phyloP scores from a whole-genome alignment of 2,329 filamentous ascomycete genomes.

The Cercospora berteroae region DNA sequence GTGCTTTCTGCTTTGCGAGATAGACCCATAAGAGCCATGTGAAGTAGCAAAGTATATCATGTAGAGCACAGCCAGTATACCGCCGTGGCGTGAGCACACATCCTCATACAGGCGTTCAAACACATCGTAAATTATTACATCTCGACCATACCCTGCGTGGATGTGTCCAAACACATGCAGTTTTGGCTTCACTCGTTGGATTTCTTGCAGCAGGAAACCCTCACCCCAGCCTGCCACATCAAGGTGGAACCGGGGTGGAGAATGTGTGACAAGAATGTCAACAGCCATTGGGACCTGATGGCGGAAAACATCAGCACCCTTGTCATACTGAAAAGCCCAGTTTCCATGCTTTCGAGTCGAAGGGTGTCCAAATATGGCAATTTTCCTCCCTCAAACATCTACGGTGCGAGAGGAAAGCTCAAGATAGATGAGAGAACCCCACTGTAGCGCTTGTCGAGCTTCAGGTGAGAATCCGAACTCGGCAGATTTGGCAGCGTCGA shows the following conservation, averaged over 20 bases:
- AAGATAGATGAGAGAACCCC: slow-evolving; percentile 40
- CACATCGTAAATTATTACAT: slow-evolving; percentile 67
- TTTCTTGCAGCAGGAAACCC: slow-evolving; percentile 22
- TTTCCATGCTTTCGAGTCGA: slow-evolving; percentile 63
- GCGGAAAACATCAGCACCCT: slow-evolving; percentile 30
- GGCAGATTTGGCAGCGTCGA: slow-evolving; percentile 13
- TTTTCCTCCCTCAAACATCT: slow-evolving; percentile 56
- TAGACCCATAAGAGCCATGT: background rate
- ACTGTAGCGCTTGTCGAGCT: slow-evolving; percentile 29
- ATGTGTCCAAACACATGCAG: slow-evolving; percentile 44
- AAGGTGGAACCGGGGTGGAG: slow-evolving; percentile 40
- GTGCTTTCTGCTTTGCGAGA: background rate
- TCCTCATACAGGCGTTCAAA: slow-evolving; percentile 67
- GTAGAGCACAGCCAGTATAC: background rate
- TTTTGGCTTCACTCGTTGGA: slow-evolving; percentile 36
- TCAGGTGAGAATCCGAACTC: slow-evolving; percentile 18
- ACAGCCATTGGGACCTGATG: slow-evolving; percentile 23
- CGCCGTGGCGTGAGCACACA: background rate
- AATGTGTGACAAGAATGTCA: slow-evolving; percentile 45
- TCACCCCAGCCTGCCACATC: slow-evolving; percentile 39
- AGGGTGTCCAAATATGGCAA: slow-evolving; percentile 75
- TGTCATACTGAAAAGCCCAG: slow-evolving; percentile 47
- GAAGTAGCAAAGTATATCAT: background rate
- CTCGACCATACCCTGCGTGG: slow-evolving; percentile 39
- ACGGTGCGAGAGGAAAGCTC: too few relatives aligned